Evolutionary conservation across 768 basidiomycete genomes (phyloP), one percentile per base, ranked within the genome.

Genomic region (Gymnopilus dilepis): DNA sequence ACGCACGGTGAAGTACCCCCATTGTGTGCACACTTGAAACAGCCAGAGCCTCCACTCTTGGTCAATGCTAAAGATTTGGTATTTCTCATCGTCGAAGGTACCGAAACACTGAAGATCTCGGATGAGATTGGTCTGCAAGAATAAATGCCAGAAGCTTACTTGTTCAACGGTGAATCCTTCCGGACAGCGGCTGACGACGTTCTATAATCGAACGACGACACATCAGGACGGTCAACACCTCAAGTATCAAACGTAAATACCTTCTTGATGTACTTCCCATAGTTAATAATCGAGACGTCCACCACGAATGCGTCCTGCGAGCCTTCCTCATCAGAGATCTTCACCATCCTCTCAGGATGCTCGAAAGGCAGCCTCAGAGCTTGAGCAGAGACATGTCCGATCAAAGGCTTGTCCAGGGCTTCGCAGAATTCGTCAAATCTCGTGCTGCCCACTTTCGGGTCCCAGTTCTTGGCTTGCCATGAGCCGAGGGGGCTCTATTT

Each of bases 11-110:
- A 97, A 95, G 74, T 94, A 99, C 2, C 95, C 97, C 97, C 97
- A 98, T 69, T 97, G 86, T 0, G 93, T 95, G 78, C 94, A 95
- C 55, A 94, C 92, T 76, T 94, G 95, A 82, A 94, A 97, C 5
- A 80, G 66, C 96, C 96, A 98, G 12, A 89, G 76, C 41, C 94
- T 83, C 96, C 96, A 98, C 4, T 82, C 83, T 67, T 93, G 84
- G 59, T 86, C 80, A 7, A 94, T 72, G 11, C 82, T 83, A 1
- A 82, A 86, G 12, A 81, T 78, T 64, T 82, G 80, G 74, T 84
- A 97, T 65, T 86, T 79, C 4, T 78, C 68, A 65, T 90, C 90
- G 60, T 96, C 78, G 63, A 81, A 88, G 0, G 94, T 92, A 4
- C 95, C 94, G 68, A 96, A 97, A 75, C 96, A 98, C 87, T 95